phyloP scores from a whole-genome alignment of 108 stramenopile species.

The Nitzschia palea region DNA sequence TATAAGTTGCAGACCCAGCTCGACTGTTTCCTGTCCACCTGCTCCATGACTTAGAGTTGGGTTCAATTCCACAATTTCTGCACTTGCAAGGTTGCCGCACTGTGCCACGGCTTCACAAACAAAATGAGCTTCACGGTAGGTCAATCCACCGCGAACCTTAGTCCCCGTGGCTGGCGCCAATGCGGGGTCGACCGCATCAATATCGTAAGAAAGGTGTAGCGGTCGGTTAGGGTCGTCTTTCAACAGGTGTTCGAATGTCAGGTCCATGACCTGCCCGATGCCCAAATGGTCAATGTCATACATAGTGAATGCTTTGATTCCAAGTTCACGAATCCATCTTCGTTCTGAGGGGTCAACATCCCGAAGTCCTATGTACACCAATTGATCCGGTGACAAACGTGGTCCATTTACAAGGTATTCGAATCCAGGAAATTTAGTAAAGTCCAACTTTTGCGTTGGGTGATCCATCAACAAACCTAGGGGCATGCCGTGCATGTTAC shows the following conservation, averaged over 20 bases:
- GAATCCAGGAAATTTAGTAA: slow-evolving; percentile 81
- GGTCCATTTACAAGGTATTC: slow-evolving; percentile 80
- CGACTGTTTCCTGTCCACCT: slow-evolving; percentile 84
- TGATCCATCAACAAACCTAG: slow-evolving; percentile 90
- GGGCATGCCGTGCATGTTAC: slow-evolving; percentile 99
- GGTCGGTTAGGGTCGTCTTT: slow-evolving; percentile 70
- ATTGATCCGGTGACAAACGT: slow-evolving; percentile 64
- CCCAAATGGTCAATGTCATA: slow-evolving; percentile 96
- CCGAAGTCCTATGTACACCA: slow-evolving; percentile 97
- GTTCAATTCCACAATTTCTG: slow-evolving; percentile 98
- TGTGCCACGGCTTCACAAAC: slow-evolving; percentile 90
- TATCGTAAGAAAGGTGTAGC: slow-evolving; percentile 92
- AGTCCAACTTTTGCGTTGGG: slow-evolving; percentile 50
- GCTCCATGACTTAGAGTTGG: slow-evolving; percentile 76
- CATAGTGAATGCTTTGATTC: slow-evolving; percentile 92
- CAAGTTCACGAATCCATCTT: slow-evolving; percentile 65
- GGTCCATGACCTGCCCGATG: slow-evolving; percentile 96
- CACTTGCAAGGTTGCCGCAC: slow-evolving; percentile 90
- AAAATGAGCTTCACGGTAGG: slow-evolving; percentile 97
- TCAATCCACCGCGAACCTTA: slow-evolving; percentile 95
- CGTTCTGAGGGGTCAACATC: slow-evolving; percentile 95
- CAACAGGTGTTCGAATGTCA: slow-evolving; percentile 86
- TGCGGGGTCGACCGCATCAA: slow-evolving; percentile 96
- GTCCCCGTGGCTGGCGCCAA: slow-evolving; percentile 99
- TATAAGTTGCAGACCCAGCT: slow-evolving; percentile 77